Conservation (phyloP, 495 filamentous ascomycete genomes). For the Penicillium ucsense region DNA sequence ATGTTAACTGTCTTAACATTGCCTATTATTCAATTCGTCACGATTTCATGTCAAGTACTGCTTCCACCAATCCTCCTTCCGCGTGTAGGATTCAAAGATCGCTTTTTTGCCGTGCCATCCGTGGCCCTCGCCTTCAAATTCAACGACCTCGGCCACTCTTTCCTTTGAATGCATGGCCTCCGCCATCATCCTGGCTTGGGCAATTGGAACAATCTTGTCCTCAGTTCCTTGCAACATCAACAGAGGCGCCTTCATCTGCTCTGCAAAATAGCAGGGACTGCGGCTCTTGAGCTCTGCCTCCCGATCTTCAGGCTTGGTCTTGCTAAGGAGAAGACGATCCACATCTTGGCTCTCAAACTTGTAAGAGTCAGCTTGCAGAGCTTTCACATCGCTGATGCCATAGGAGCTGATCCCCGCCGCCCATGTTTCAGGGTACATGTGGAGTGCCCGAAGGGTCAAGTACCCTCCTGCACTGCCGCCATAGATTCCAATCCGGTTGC, state of each 20-base stretch:
- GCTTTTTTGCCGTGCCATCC: conserved; percentile 20
- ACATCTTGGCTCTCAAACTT: conserved; percentile 45
- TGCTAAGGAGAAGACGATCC: conserved; percentile 24
- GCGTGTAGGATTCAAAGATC: conserved; percentile 14
- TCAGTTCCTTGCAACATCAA: conserved; percentile 37
- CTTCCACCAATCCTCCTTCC: conserved; percentile 20
- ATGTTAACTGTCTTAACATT: neutral
- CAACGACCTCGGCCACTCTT: conserved; percentile 31
- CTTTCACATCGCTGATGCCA: conserved; percentile 36
- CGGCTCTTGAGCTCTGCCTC: conserved; percentile 26
- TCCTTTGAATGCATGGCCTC: conserved; percentile 25
- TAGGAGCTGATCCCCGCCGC: conserved; percentile 34
- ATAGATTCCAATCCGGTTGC: conserved; percentile 31
- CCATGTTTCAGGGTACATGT: conserved; percentile 23
- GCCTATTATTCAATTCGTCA: neutral
- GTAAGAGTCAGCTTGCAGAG: conserved; percentile 33
- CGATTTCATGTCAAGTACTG: conserved; percentile 10
- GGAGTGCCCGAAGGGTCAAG: conserved; percentile 30
- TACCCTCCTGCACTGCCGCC: conserved; percentile 43
- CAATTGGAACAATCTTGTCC: conserved; percentile 39
- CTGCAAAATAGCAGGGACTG: conserved; percentile 35
- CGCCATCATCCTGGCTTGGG: conserved; percentile 36
- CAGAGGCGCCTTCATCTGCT: conserved; percentile 34
- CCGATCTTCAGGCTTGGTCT: conserved; percentile 21
- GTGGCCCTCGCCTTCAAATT: conserved; percentile 40